Conservation (phyloP, 164 flowering plant species). For the Buxus sempervirens region DNA sequence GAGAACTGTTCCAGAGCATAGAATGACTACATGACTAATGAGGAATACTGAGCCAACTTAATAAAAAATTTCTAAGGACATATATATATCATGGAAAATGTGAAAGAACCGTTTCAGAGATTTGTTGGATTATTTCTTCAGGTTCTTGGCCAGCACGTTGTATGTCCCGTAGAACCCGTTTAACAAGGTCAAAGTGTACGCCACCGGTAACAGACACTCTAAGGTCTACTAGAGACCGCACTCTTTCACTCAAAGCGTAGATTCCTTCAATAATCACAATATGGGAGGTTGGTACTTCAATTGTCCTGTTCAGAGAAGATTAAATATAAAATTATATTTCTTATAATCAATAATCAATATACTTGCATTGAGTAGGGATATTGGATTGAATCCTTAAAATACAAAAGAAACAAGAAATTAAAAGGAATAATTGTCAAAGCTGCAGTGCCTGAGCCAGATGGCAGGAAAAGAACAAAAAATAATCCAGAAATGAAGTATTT, state of each 20-base stretch:
- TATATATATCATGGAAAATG: slow-evolving; percentile 25
- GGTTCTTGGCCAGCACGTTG: slow-evolving; percentile 98
- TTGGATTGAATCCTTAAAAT: neutral
- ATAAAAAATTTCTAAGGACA: slow-evolving; percentile 4
- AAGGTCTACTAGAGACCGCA: slow-evolving; percentile 79
- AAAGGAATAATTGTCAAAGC: neutral
- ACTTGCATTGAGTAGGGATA: neutral
- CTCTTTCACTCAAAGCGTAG: slow-evolving; percentile 87
- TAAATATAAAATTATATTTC: too few relatives aligned
- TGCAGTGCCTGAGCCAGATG: neutral
- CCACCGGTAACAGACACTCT: slow-evolving; percentile 94
- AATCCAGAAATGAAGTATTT: neutral
- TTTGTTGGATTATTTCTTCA: slow-evolving; percentile 94
- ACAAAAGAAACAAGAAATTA: neutral
- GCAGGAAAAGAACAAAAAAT: neutral
- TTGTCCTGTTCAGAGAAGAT: slow-evolving; percentile 41
- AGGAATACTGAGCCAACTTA: slow-evolving; percentile 1
- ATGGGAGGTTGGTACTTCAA: slow-evolving; percentile 86
- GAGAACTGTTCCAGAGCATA: neutral
- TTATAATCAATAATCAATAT: too few relatives aligned
- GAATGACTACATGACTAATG: slow-evolving; percentile 1
- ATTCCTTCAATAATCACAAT: slow-evolving; percentile 94
- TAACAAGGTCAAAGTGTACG: slow-evolving; percentile 96
- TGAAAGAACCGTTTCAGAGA: slow-evolving; percentile 88
- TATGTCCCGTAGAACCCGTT: slow-evolving; percentile 89